Base-by-base conservation (phyloP, 2,329 filamentous ascomycete species). In the Ophiocordyceps camponoti-leonardi region DNA sequence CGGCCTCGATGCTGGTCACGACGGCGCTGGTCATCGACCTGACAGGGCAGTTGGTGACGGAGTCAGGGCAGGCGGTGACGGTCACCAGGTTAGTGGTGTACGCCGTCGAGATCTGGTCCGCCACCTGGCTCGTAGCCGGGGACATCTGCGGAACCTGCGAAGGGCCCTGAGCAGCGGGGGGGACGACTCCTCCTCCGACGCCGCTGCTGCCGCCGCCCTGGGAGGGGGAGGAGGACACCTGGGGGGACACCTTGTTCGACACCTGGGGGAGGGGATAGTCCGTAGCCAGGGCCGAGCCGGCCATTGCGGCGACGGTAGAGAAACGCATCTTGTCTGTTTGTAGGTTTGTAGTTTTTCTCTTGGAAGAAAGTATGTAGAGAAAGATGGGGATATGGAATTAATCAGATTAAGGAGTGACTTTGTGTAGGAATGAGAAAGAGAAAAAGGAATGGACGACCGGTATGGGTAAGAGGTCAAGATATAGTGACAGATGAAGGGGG, bases 291-390 rank as follows among this genome's bases (percentile, higher is more conserved):
- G 52, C 59, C 46, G 55, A 50, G 56, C 61, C 51, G 54, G 62
- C 64, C 55, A 77, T 65, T 57, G 72, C 42, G 37, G 53, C 58
- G 59, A 68, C 65, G 58, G 67, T 55, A 56, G 71, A 58, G 72
- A 77, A 77, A 74, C 72, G 72, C 75, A 79, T 79, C 58, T 77
- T 79, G 74, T n/a, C n/a, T n/a, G n/a, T n/a, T n/a, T n/a, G n/a
- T n/a, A n/a, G 22, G 6, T 23, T 23, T 23, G n/a, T n/a, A n/a
- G n/a, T n/a, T n/a, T n/a, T n/a, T n/a, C n/a, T n/a, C n/a, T n/a
- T n/a, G n/a, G n/a, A 23, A 23, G 22, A 23, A 68, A 54, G 40
- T 51, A 61, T 57, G 18, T 13, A 16, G 20, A 14, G 22, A 41
- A 26, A 12, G n/a, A 41, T 14, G 10, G 16, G 20, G 22, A 4